Evolutionary conservation across 495 filamentous ascomycete genomes (phyloP), one percentile per base, ranked within the genome.

Genomic region (Penicillium taxi): DNA sequence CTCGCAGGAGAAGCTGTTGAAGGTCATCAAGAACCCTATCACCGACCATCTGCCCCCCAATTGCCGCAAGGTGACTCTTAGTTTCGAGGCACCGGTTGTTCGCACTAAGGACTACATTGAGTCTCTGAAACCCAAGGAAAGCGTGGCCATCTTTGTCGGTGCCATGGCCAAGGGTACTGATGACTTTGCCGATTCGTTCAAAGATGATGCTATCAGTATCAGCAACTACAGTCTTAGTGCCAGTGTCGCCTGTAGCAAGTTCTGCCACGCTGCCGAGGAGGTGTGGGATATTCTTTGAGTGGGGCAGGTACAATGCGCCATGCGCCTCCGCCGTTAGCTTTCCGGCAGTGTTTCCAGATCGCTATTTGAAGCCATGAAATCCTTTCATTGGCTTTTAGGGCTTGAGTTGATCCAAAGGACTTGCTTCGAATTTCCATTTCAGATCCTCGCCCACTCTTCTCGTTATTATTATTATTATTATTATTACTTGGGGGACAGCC

Each of bases 241-340:
- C 30, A 94, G 87, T 67, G 90, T 98, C 20, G 91, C 91, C 22
- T 98, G 91, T 70, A 93, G 88, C 70, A 96, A 96, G 64, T 96
- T 98, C 69, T 96, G 91, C 66, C 91, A 98, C 62, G 91, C 91
- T 29, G 91, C 88, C 19, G 91, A 98, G 63, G 91, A 98, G 57
- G 80, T 81, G 26, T 98, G 91, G 91, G 79, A 87, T 48, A 86
- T 98, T 45, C 74, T 95, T 48, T 98, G 54, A 66, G 27, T 21
- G 22, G 17, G 13, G 28, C 24, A 7, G 41, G 16, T n/a, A 31
- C 19, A 53, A 47, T 37, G 34, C 30, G 42, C 39, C 17, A 33
- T 27, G 24, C 26, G 35, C 30, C 25, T 11, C 17, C 28, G 35
- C 41, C 35, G 17, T 37, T 41, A 26, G 33, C 39, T 26, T 9